Evolutionary conservation across 768 basidiomycete genomes (phyloP), one percentile per base, ranked within the genome.

Genomic region (Boletellus emodensis): DNA sequence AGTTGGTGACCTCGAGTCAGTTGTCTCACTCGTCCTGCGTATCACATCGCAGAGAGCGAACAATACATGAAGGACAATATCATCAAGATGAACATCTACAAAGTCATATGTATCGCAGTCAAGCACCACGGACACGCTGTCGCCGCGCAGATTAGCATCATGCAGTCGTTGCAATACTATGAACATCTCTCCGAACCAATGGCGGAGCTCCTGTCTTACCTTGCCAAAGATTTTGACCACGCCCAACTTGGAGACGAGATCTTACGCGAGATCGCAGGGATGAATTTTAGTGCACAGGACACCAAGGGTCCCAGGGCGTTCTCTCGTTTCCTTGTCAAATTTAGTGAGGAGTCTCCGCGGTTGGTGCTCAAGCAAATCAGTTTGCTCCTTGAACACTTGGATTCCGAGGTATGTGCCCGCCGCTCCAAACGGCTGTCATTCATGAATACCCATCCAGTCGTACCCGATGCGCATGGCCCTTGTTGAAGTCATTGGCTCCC

Each of bases 381-480:
- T 61, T 70, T 97, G 42, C 73, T 99, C 13, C 75, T 90, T 18
- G 75, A 80, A 15, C 94, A 97, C 59, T 73, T 97, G 13, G 95
- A 99, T 62, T 92, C 90, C 24, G 96, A 99, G 72, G 94, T 90
- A 60, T 8, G 73, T 61, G 9, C n/a, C 15, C 10, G 2, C 10
- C 15, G 26, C 22, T 44, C 33, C 2, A 18, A 34, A 24, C 26
- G 18, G 5, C 40, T 13, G 7, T 26, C 12, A 12, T 20, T 47
- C 12, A 48, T 35, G n/a, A 14, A 34, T 11, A 28, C 17, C 34
- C 32, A 6, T 41, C 13, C 59, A 96, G 93, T 85, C 94, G 0
- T 96, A 98, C 63, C 90, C 94, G 0, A 94, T 99, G 84, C 91
- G 96, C 37, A 87, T 93, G 74, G 91, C 93, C 1, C 77, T 99